These are phyloP conservation scores for Pseudogymnoascus pannorum DNA, from an alignment of 2,329 filamentous ascomycete species.

Conservation along the genomic window DNA sequence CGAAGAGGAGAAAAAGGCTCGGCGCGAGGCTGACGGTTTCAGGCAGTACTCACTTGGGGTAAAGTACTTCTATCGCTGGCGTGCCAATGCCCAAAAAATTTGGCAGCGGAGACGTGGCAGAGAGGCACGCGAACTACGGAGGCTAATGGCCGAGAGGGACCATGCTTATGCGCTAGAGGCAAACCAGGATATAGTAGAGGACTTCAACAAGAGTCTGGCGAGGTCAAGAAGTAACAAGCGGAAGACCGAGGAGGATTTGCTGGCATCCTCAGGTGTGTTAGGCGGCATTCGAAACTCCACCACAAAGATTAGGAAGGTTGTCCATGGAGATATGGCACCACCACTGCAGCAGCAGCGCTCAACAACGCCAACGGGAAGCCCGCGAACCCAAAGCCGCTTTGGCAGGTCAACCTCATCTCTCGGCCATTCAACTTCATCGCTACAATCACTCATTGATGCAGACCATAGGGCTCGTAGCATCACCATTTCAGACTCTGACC, in stretches of 20 bases:
- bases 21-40: slow-evolving; percentile 17
- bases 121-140: slow-evolving; percentile 23
- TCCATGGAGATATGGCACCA: slow-evolving; percentile 13
- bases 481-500: neutral
- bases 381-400: neutral
- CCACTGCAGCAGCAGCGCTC: neutral
- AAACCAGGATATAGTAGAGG: slow-evolving; percentile 23
- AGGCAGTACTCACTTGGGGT: slow-evolving; percentile 23
- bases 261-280: slow-evolving; percentile 21
- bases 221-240: slow-evolving; percentile 14
- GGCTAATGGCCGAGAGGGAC: slow-evolving; percentile 23
- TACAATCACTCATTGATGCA: slow-evolving; percentile 5
- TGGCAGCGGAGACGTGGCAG: slow-evolving; percentile 25
- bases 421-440: slow-evolving; percentile 3
- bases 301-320: slow-evolving; percentile 17
- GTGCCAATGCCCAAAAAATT: slow-evolving; percentile 18
- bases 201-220: slow-evolving; percentile 20
- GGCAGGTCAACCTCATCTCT: slow-evolving; percentile 5
- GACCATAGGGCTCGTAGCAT: neutral
- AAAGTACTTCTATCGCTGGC: slow-evolving; percentile 27
- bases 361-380: slow-evolving; percentile 4
- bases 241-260: slow-evolving; percentile 21
- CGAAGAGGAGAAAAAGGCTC: slow-evolving; percentile 17
- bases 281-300: slow-evolving; percentile 22
- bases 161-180: slow-evolving; percentile 6